A percentile compares a stretch with the other conserved stretches of the same genome.
phyloP scores from a whole-genome alignment of 352 stramenopile genomes.

The Aphanomyces stellatus region DNA sequence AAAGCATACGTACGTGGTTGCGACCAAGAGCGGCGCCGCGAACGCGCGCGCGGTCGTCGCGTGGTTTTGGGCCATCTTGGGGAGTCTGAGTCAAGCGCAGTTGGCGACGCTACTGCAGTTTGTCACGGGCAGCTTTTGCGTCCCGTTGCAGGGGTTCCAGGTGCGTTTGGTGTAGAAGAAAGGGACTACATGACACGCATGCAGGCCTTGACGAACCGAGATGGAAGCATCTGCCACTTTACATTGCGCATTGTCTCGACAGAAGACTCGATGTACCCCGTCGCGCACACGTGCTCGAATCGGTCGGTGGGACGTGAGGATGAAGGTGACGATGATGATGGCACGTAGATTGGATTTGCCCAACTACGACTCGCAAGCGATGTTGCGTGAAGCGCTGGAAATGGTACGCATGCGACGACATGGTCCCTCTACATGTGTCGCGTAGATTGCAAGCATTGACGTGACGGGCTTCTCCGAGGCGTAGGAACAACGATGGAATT shows the following conservation, averaged over 20 bases:
- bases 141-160: slow-evolving; percentile 77
- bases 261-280: background rate
- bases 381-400: background rate
- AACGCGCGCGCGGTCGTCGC: slow-evolving; percentile 79
- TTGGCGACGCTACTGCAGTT: slow-evolving; percentile 74
- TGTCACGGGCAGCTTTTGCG: slow-evolving; percentile 66
- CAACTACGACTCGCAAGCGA: background rate
- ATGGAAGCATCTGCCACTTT: slow-evolving; percentile 66
- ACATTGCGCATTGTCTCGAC: slow-evolving; percentile 49
- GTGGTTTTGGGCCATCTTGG: slow-evolving; percentile 97
- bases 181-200: too few relatives aligned
- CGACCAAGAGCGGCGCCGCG: slow-evolving; percentile 38
- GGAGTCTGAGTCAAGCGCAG: slow-evolving; percentile 56
- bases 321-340: background rate
- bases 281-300: slow-evolving; percentile 14
- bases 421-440: background rate
- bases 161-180: too few relatives aligned
- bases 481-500: too few relatives aligned
- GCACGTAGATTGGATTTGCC: slow-evolving; percentile 7
- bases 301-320: background rate
- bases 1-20: slow-evolving; percentile 66
- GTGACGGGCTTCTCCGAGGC: slow-evolving; percentile 14
- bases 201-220: slow-evolving; percentile 67
- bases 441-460: slow-evolving; percentile 7
- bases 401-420: background rate